These are phyloP conservation scores for Solanum arcanum DNA, from an alignment of 257 asterid genomes.

Conservation along the genomic window DNA sequence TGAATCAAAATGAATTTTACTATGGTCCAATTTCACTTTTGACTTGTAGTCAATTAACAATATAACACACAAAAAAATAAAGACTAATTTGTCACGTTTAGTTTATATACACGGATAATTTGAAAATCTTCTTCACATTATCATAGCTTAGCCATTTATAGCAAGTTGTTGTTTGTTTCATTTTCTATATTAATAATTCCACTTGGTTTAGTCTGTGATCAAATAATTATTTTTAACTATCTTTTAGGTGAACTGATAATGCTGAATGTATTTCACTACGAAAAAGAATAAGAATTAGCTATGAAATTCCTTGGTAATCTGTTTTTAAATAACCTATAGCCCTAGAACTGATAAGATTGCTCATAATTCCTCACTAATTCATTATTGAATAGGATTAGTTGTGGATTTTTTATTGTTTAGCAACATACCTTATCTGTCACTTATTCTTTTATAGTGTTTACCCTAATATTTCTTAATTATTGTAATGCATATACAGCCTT, in stretches of 20 bases:
- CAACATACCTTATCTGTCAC: neutral
- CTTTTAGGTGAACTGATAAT: too few relatives aligned
- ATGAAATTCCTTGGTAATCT: neutral
- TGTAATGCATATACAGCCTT: constrained; percentile 5
- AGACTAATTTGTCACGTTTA: neutral
- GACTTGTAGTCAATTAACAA: too few relatives aligned
- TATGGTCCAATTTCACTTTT: too few relatives aligned
- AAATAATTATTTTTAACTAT: too few relatives aligned
- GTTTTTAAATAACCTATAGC: neutral
- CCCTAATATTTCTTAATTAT: neutral
- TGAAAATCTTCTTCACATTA: neutral
- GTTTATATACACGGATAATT: neutral
- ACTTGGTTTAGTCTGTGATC: neutral
- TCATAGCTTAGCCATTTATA: neutral
- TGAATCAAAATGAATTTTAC: too few relatives aligned
- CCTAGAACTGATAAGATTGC: neutral
- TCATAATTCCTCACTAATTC: neutral
- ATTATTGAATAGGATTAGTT: neutral
- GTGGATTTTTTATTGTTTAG: neutral
- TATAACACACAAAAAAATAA: too few relatives aligned
- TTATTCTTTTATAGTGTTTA: neutral
- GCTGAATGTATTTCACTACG: too few relatives aligned
- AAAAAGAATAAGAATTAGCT: too few relatives aligned
- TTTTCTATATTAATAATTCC: neutral
- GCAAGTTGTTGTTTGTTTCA: neutral